Conservation (phyloP, 164 flowering plant species). For the Chloranthus sessilifolius region DNA sequence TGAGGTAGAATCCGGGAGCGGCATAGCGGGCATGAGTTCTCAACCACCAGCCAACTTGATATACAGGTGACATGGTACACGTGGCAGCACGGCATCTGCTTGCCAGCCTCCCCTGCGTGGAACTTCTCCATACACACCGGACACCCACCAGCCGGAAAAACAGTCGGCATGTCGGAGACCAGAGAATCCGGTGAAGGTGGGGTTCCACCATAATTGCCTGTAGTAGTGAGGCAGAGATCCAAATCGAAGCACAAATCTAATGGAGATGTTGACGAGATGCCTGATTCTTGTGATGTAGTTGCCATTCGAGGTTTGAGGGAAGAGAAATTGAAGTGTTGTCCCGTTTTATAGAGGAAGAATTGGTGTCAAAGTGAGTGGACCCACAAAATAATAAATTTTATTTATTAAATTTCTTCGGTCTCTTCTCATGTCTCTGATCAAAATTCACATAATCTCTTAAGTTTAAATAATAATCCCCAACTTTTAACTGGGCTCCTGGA, state of each 20-base stretch:
- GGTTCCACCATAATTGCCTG: not conserved
- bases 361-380: too few species aligned
- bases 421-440: too few species aligned
- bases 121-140: slow-evolving; percentile 45
- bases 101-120: slow-evolving; percentile 7
- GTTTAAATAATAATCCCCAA: too few species aligned
- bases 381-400: too few species aligned
- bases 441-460: too few species aligned
- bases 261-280: not conserved
- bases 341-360: too few species aligned
- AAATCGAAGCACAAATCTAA: slow-evolving; percentile 18
- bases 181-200: slow-evolving; percentile 1
- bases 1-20: slow-evolving; percentile 25
- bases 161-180: slow-evolving; percentile 4
- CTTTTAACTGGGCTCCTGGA: too few species aligned
- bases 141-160: slow-evolving; percentile 35
- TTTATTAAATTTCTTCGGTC: too few species aligned
- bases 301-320: too few species aligned
- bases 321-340: too few species aligned
- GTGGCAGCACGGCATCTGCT: slow-evolving; percentile 40
- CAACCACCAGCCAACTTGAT: slow-evolving; percentile 29
- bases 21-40: slow-evolving; percentile 50
- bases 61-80: slow-evolving; percentile 42
- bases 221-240: slow-evolving; percentile 10
- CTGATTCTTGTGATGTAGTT: too few species aligned